These are phyloP conservation scores for Phaeophleospora eucalypticola DNA, from an alignment of 2,329 filamentous ascomycete genomes.

Conservation along the genomic window DNA sequence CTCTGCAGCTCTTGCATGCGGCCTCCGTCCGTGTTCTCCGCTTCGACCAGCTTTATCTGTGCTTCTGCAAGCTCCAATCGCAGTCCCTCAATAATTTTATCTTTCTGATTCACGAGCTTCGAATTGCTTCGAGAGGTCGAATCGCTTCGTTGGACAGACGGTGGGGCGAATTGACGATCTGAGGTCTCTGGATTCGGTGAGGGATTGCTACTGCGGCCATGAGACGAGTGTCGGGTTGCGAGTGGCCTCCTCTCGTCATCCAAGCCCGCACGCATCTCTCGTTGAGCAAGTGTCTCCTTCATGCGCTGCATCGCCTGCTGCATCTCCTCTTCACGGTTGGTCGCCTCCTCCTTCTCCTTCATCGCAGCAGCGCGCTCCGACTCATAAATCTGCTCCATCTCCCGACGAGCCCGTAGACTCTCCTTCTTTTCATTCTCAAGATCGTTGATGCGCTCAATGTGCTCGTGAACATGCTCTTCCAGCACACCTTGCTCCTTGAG, in stretches of 20 bases:
- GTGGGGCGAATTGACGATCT: slow-evolving; percentile 67
- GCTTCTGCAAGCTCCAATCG: slow-evolving; percentile 89
- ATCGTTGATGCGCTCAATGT: slow-evolving; percentile 74
- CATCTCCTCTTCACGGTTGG: slow-evolving; percentile 82
- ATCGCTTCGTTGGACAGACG: slow-evolving; percentile 79
- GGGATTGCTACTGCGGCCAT: slow-evolving; percentile 25
- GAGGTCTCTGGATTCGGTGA: slow-evolving; percentile 62
- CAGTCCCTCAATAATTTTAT: slow-evolving; percentile 90
- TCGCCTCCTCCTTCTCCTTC: slow-evolving; percentile 87
- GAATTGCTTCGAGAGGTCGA: slow-evolving; percentile 65
- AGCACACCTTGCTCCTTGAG: slow-evolving; percentile 76
- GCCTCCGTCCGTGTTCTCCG: slow-evolving; percentile 87
- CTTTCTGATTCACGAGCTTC: slow-evolving; percentile 87
- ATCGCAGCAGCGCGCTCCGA: slow-evolving; percentile 80
- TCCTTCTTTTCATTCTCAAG: slow-evolving; percentile 84
- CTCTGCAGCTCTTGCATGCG: slow-evolving; percentile 86
- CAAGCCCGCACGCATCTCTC: slow-evolving; percentile 53
- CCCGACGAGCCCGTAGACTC: slow-evolving; percentile 73
- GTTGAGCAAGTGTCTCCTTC: slow-evolving; percentile 81
- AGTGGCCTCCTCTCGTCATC: slow-evolving; percentile 52
- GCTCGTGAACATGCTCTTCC: slow-evolving; percentile 83
- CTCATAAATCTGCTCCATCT: slow-evolving; percentile 91
- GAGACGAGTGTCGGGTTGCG: slow-evolving; percentile 37
- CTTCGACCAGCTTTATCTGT: slow-evolving; percentile 90
- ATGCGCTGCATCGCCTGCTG: slow-evolving; percentile 83